These are phyloP conservation scores for Rhytidhysteron rufulum DNA, from an alignment of 2,329 filamentous ascomycete species.

Conservation along the genomic window DNA sequence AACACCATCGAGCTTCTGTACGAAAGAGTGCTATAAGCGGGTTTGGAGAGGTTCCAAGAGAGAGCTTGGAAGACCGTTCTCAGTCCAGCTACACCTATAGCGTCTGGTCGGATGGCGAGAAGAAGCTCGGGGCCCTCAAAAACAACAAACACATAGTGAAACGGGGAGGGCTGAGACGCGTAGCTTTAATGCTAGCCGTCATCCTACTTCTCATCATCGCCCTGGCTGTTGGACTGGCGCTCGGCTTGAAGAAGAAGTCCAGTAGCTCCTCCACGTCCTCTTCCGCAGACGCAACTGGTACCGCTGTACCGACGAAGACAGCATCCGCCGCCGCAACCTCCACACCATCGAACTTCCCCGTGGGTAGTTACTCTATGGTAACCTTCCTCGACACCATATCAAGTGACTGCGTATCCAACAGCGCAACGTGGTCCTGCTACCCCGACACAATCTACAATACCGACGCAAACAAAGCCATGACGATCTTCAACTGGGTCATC, in stretches of 20 bases:
- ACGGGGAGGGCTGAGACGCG: constrained; percentile 38
- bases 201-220: constrained; percentile 34
- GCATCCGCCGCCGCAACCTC: constrained; percentile 11
- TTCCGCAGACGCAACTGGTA: constrained; percentile 1
- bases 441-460: constrained; percentile 52
- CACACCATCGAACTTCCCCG: constrained; percentile 48
- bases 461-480: constrained; percentile 37
- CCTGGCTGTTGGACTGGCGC: constrained; percentile 34
- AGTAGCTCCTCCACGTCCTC: constrained; percentile 2
- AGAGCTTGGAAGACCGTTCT: constrained; percentile 23
- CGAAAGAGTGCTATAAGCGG: constrained; percentile 19
- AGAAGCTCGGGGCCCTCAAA: constrained; percentile 20
- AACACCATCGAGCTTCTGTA: constrained; percentile 14
- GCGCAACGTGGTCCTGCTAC: constrained; percentile 60
- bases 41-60: constrained; percentile 25
- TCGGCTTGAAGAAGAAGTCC: constrained; percentile 38
- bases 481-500: constrained; percentile 63
- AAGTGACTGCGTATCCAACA: constrained; percentile 56
- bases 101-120: constrained; percentile 36
- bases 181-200: constrained; percentile 31
- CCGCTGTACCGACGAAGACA: constrained; percentile 1
- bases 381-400: constrained; percentile 53
- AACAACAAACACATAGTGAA: constrained; percentile 22
- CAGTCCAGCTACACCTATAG: constrained; percentile 30
- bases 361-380: constrained; percentile 59